Evolutionary conservation across 192 early-diverging fungal species (phyloP), one percentile per base, ranked within the genome.

Genomic region (Coemansia sp.): DNA sequence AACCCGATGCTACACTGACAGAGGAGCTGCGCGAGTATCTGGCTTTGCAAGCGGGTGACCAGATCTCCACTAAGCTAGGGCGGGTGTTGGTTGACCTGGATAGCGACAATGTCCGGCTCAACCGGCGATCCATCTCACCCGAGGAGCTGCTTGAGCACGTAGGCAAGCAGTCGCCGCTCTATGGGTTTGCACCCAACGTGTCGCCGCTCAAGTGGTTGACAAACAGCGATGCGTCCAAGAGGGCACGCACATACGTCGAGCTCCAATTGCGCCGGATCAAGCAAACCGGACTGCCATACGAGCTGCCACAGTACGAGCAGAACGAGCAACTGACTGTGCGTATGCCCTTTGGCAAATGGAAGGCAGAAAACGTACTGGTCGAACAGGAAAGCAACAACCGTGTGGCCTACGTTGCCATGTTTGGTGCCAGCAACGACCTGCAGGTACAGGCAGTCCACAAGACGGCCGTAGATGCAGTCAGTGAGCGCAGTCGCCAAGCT

Each of bases 141-240:
- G 7, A 30, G 2, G 60, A 53, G n/a, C 60, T 75, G 29, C 24
- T 75, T 23, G 20, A 29, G 1, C 17, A 9, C 5, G 29, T 75
- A 13, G 45, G 26, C 17, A 29, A 34, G 33, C 24, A 47, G 8
- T 25, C 55, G 23, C 72, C 72, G 19, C 32, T 68, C 27, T 67
- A 64, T 36, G 60, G 26, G 9, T 75, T 75, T 43, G 58, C 60
- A 14, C 34, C 43, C 48, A 43, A 60, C 20, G 50, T 48, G 18
- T 64, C 72, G 44, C 65, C 60, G 37, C 55, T 75, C 13, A 35
- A 40, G 23, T 75, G 72, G 72, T 52, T 60, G 2, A 50, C 50
- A 5, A 54, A 53, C 44, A 44, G 33, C 28, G 28, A 27, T 7
- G 15, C 20, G 4, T 37, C 26, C 2, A 20, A 37, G 38, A 9